Evolutionary conservation across 1,139 yeast genomes (phyloP).

Genomic region (Kodamaea suecica): DNA sequence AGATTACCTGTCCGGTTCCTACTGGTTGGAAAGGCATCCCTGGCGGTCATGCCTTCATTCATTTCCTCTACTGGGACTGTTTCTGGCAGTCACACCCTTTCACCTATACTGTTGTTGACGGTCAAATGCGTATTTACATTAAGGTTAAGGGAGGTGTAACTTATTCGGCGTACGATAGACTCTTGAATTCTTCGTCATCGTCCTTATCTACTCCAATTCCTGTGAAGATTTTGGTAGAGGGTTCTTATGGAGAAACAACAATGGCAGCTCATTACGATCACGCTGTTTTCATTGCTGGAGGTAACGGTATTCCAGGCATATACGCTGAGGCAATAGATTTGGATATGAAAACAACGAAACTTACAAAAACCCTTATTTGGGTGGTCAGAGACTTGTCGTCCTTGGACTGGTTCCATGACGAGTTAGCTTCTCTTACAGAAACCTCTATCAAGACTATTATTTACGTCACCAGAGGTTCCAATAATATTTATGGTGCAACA

Average conservation of each 20-base stretch:
- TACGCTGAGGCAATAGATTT: slow-evolving; percentile 19
- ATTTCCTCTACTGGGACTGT: slow-evolving; percentile 48
- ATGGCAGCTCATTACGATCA: slow-evolving; percentile 18
- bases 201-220: slow-evolving; percentile 14
- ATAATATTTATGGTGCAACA: background rate
- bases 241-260: slow-evolving; percentile 23
- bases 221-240: slow-evolving; percentile 23
- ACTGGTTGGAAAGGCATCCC: slow-evolving; percentile 44
- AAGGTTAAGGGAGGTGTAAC: slow-evolving; percentile 49
- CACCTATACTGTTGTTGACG: slow-evolving; percentile 45
- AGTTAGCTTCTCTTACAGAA: slow-evolving; percentile 15
- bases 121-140: slow-evolving; percentile 37
- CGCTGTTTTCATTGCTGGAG: slow-evolving; percentile 27
- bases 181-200: slow-evolving; percentile 8
- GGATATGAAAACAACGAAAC: background rate
- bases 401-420: slow-evolving; percentile 21
- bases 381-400: slow-evolving; percentile 19
- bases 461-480: slow-evolving; percentile 14
- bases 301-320: slow-evolving; percentile 28
- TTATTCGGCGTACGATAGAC: slow-evolving; percentile 26
- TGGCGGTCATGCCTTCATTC: slow-evolving; percentile 64
- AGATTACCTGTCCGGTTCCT: slow-evolving; percentile 40
- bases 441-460: slow-evolving; percentile 17
- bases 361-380: slow-evolving; percentile 20
- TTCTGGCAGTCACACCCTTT: slow-evolving; percentile 79